Base-by-base conservation (phyloP, 331 rosid genomes). In the Acacia pycnantha region DNA sequence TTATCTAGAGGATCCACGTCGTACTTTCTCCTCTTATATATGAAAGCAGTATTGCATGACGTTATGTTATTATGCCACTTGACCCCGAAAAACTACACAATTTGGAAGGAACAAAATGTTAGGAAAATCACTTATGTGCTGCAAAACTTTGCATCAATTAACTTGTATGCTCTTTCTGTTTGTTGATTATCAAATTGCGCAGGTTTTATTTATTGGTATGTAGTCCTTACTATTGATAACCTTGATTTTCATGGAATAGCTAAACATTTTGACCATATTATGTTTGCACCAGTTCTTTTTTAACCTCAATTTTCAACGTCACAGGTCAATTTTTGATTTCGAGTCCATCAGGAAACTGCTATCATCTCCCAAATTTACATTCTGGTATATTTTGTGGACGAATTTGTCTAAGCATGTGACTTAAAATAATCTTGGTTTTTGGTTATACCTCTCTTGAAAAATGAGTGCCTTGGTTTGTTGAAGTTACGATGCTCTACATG, bases 261-360 rank as follows among this genome's bases (percentile, higher is more conserved):
- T 61, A 46, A 82, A 72, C 35, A 29, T 70, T 74, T 46, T 77
- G 74, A 12, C 22, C 62, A 21, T 78, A 40, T 11, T 4, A 13
- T 58, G 46, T 80, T 70, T 51, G 47, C 70, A 64, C n/a, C 40
- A 47, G 12, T 66, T 67, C 29, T 78, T 64, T 50, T 47, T 70
- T 81, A 54, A 33, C 54, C 72, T 33, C n/a, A 31, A 46, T 31
- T 82, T 79, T 74, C 62, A 59, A 84, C 64, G 85, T 87, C 43
- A 29, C 91, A 96, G 99, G 92, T 92, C 99, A 82, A 96, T 96
- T 76, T 96, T 96, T 83, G 97, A 96, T 86, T 96, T 96, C 47
- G 91, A 88, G 72, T 83, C 90, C 64, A 90, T 96, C 82, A 88
- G 72, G 85, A 92, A 89, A 83, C 92, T 96, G 78, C 77, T 94